Percentiles rank a stretch among this genome's conserved stretches.
Evolutionary conservation across 2,329 filamentous ascomycete species (phyloP).

Genomic region (Talaromyces verruculosus): DNA sequence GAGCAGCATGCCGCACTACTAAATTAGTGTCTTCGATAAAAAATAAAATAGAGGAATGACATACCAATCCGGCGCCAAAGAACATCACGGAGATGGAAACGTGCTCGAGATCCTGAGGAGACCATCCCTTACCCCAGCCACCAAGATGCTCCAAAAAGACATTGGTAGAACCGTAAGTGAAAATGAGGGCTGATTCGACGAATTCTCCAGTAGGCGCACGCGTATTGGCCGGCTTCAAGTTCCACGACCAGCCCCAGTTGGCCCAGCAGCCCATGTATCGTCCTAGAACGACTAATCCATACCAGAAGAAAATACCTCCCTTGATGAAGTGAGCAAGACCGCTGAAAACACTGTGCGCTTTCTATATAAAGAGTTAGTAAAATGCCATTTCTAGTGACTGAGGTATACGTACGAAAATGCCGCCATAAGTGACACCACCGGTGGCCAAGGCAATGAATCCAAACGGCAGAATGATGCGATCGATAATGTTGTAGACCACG

Average conservation of each 20-base stretch:
- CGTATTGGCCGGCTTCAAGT: conserved; percentile 72
- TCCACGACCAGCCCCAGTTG: conserved; percentile 95
- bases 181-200: conserved; percentile 84
- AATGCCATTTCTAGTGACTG: no score
- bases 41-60: conserved; percentile 2
- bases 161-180: conserved; percentile 83
- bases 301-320: conserved; percentile 92
- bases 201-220: conserved; percentile 77
- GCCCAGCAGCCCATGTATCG: conserved; percentile 89
- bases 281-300: conserved; percentile 80
- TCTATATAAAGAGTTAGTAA: conserved; percentile 53
- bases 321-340: conserved; percentile 93
- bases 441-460: conserved; percentile 72
- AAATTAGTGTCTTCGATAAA: background rate
- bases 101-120: conserved; percentile 81
- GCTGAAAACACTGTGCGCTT: conserved; percentile 69
- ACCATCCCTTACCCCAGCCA: conserved; percentile 69
- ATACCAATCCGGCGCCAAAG: conserved; percentile 83
- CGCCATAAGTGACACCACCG: conserved; percentile 74
- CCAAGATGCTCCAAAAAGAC: conserved; percentile 89
- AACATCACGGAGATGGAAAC: conserved; percentile 91
- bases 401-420: conserved; percentile 71
- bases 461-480: conserved; percentile 74
- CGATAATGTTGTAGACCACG: conserved; percentile 65
- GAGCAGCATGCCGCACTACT: conserved; percentile 75